A percentile compares a stretch with the other conserved stretches of the same genome.
Evolutionary conservation across 164 flowering plant genomes (phyloP).

Genomic region (Magnolia changhungtana): DNA sequence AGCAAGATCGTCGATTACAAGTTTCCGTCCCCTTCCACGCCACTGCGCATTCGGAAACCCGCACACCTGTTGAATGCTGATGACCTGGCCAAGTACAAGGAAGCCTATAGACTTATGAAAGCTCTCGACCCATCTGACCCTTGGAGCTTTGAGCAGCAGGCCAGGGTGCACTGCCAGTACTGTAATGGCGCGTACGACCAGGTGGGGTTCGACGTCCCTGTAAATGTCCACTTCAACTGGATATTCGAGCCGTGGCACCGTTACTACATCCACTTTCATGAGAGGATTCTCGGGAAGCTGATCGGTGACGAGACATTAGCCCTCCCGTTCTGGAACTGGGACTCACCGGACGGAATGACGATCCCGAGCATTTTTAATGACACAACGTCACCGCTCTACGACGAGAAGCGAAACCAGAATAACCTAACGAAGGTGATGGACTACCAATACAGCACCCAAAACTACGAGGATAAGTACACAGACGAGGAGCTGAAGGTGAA

Average conservation of each 20-base stretch:
- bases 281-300: slow-evolving; percentile 11
- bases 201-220: not conserved
- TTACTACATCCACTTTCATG: slow-evolving; percentile 10
- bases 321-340: slow-evolving; percentile 15
- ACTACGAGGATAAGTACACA: not conserved
- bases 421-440: not conserved
- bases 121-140: slow-evolving; percentile 1
- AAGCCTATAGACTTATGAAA: not conserved
- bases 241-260: slow-evolving; percentile 16
- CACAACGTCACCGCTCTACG: slow-evolving; percentile 1
- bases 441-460: not conserved
- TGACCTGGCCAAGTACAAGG: slow-evolving; percentile 1
- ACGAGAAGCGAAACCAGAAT: not conserved
- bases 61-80: not conserved
- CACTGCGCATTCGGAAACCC: slow-evolving; percentile 1
- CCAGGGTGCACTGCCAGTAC: slow-evolving; percentile 13
- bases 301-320: slow-evolving; percentile 11
- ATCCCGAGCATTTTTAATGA: slow-evolving; percentile 2
- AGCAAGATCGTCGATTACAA: not conserved
- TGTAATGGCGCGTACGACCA: slow-evolving; percentile 11
- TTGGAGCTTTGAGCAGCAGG: slow-evolving; percentile 6
- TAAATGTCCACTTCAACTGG: slow-evolving; percentile 13
- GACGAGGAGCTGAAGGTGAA: not conserved
- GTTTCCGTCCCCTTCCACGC: not conserved
- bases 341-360: slow-evolving; percentile 4